phyloP scores from a whole-genome alignment of 2,329 filamentous ascomycete species.

The Pseudomassariella vexata region DNA sequence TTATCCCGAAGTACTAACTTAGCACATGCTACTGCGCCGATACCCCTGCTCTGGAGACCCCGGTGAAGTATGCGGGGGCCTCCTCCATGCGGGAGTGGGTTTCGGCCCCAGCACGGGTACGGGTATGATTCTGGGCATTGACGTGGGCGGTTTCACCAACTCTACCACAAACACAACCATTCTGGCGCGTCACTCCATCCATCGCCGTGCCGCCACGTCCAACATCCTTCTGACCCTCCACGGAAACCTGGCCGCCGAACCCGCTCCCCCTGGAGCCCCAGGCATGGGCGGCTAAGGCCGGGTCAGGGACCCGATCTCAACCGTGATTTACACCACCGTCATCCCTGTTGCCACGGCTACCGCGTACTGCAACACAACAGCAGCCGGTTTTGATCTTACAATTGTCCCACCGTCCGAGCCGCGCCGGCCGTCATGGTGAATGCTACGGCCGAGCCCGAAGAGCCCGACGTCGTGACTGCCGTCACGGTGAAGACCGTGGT shows the following conservation, averaged over 20 bases:
- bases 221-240: constrained; percentile 37
- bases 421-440: too few relatives aligned
- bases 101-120: not conserved
- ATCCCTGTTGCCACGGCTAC: not conserved
- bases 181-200: constrained; percentile 9
- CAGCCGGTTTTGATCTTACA: too few relatives aligned
- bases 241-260: constrained; percentile 25
- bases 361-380: constrained; percentile 1
- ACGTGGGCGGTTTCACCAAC: constrained; percentile 3
- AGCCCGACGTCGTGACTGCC: constrained; percentile 9
- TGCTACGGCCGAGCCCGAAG: constrained; percentile 5
- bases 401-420: too few relatives aligned
- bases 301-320: not conserved
- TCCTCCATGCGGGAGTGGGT: constrained; percentile 9
- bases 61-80: constrained; percentile 35
- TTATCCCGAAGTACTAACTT: too few relatives aligned
- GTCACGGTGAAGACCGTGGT: constrained; percentile 19
- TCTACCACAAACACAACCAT: constrained; percentile 7
- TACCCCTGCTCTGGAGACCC: constrained; percentile 34
- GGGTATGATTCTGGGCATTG: not conserved
- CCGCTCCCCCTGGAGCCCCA: constrained; percentile 26
- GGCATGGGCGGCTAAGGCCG: constrained; percentile 22
- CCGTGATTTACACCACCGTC: not conserved
- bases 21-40: constrained; percentile 41
- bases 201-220: constrained; percentile 20